These are phyloP conservation scores for Cadophora gregata DNA, from an alignment of 2,329 filamentous ascomycete species.

Conservation along the genomic window DNA sequence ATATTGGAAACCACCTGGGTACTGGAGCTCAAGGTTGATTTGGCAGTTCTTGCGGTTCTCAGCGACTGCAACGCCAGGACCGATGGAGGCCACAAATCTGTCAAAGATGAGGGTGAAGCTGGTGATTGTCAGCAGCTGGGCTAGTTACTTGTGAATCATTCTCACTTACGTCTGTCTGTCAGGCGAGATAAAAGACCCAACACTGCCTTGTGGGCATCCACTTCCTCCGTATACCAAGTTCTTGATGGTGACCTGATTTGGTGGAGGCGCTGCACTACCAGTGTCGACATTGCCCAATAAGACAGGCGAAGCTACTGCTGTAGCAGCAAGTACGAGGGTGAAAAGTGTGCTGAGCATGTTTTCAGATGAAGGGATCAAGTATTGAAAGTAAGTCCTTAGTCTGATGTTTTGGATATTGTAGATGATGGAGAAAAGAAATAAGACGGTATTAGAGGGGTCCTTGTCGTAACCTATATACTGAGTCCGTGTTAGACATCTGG, in stretches of 20 bases:
- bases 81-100: constrained; percentile 27
- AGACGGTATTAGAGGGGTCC: constrained; percentile 19
- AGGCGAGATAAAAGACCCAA: constrained; percentile 31
- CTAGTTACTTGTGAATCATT: not conserved
- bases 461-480: constrained; percentile 30
- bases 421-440: constrained; percentile 16
- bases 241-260: constrained; percentile 32
- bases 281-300: constrained; percentile 1
- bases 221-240: constrained; percentile 33
- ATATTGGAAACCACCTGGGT: constrained; percentile 12
- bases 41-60: constrained; percentile 24
- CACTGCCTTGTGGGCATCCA: constrained; percentile 33
- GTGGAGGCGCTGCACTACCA: constrained; percentile 5
- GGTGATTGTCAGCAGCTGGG: not conserved
- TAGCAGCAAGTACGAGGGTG: constrained; percentile 27
- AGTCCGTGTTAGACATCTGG: constrained; percentile 14
- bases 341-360: constrained; percentile 31
- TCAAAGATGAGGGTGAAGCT: constrained; percentile 39
- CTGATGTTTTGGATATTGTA: constrained; percentile 9
- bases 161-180: constrained; percentile 34
- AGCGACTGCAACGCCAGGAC: constrained; percentile 1
- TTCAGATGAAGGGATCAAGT: not conserved
- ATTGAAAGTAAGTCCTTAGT: constrained; percentile 7
- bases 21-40: constrained; percentile 16
- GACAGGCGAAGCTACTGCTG: constrained; percentile 26